Conservation (phyloP, 2,329 filamentous ascomycete genomes). For the Fusarium phyllophilum region DNA sequence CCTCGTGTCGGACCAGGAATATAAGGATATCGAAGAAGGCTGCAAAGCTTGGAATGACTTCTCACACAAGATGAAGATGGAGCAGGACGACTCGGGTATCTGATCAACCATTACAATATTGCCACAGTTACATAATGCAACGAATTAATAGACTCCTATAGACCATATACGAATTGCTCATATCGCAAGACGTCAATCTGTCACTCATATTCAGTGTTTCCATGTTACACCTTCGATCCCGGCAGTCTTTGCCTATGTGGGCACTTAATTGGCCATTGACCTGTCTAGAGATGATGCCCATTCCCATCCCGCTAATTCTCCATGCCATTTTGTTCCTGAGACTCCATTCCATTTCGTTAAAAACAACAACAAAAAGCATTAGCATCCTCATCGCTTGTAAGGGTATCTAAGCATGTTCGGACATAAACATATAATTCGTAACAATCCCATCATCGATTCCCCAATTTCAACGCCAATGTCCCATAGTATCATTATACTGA, state of each 20-base stretch:
- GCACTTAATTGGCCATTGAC: not conserved
- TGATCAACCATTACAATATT: not conserved
- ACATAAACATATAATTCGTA: conserved; percentile 32
- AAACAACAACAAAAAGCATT: conserved; percentile 23
- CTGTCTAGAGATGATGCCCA: conserved; percentile 17
- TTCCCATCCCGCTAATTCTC: conserved; percentile 1
- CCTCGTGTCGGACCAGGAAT: conserved; percentile 26
- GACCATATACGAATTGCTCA: not conserved
- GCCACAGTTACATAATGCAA: not conserved
- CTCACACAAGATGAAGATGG: conserved; percentile 15
- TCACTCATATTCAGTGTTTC: not conserved
- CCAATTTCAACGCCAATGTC: conserved; percentile 22
- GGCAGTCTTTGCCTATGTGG: not conserved
- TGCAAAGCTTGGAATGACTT: conserved; percentile 31
- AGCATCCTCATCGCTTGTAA: conserved; percentile 27
- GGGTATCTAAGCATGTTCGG: conserved; percentile 45
- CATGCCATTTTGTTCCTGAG: conserved; percentile 8
- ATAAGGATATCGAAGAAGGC: conserved; percentile 19
- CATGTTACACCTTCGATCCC: not conserved
- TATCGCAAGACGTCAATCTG: not conserved
- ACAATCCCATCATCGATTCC: conserved; percentile 11
- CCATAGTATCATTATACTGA: conserved; percentile 31
- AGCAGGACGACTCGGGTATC: conserved; percentile 37
- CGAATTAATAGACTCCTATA: conserved; percentile 11
- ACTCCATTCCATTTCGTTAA: conserved; percentile 26